Conservation (phyloP, 164 flowering plant genomes). For the Sedum album region DNA sequence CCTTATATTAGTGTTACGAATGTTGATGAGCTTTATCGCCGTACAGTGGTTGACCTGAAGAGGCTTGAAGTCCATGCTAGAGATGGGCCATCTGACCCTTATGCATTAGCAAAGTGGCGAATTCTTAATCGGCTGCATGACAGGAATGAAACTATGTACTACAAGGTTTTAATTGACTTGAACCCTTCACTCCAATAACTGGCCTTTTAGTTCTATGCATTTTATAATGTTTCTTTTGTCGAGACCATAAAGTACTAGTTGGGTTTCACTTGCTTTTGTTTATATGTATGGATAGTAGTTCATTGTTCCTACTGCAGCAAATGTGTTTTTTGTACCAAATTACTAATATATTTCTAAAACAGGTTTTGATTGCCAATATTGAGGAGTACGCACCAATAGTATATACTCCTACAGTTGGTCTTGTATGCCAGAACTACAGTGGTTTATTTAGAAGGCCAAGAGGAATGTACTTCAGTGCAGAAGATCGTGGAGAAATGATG, state of each 20-base stretch:
- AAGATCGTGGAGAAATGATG: conserved; percentile 52
- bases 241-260: too few species aligned
- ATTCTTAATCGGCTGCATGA: conserved; percentile 93
- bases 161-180: conserved; percentile 45
- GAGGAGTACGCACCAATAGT: conserved; percentile 97
- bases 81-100: conserved; percentile 92
- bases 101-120: conserved; percentile 90
- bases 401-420: conserved; percentile 95
- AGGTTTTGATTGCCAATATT: conserved; percentile 87
- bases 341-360: conserved; percentile 16
- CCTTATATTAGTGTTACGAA: background rate
- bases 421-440: conserved; percentile 93
- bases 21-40: conserved; percentile 9
- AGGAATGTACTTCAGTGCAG: conserved; percentile 97
- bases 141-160: conserved; percentile 98
- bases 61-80: conserved; percentile 78
- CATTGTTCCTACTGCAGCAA: background rate
- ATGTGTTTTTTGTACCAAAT: too few species aligned
- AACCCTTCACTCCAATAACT: background rate
- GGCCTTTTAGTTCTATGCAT: background rate
- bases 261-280: background rate
- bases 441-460: conserved; percentile 96
- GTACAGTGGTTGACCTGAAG: conserved; percentile 82
- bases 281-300: too few species aligned
- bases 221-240: background rate